Base-by-base conservation (phyloP, 164 flowering plant species). In the Vitis riparia region DNA sequence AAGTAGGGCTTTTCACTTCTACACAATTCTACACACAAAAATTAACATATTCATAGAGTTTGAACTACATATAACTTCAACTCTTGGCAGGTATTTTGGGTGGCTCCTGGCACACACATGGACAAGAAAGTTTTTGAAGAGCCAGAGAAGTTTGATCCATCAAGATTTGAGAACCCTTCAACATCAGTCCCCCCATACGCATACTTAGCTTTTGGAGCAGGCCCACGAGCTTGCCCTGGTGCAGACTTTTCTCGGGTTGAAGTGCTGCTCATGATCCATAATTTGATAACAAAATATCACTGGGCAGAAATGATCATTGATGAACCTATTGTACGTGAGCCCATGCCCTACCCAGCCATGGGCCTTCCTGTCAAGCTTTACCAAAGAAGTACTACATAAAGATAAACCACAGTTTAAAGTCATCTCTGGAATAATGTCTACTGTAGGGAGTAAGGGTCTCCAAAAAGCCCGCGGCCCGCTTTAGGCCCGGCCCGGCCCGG, bases 121-220 rank as follows among this genome's bases (percentile, higher is more conserved):
- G 74, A 77, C 60, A 37, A 47, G 19, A 44, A 59, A 5, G 66
- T 74, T 4, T 77, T 80, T 50, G 63, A 72, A 55, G 72, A 77
- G 7, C 78, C 83, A 5, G 59, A 71, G 12, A 73, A 75, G 68
- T 77, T 80, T 53, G 78, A 80, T 70, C 83, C 80, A 57, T 68
- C 80, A 1, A 49, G 80, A 12, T 80, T 80, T 17, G 76, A 75
- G 37, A 71, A 17, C 7, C 44, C 68, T 7, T 47, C 73, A 8
- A 68, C 62, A 62, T 30, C 76, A 60, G 23, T 59, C 19, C 83
- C 78, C 17, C 74, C 80, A 2, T 77, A 80, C 10, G 55, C 80
- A 7, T 80, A 69, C 60, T 53, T 80, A 9, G 75, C 78, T 32
- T 80, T 80, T 51, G 83, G 78, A 71, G 83, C 64, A 44, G 83